A percentile compares a stretch with the other conserved stretches of the same genome.
Evolutionary conservation across 495 filamentous ascomycete genomes (phyloP).

Genomic region (Penicillium argentinense): DNA sequence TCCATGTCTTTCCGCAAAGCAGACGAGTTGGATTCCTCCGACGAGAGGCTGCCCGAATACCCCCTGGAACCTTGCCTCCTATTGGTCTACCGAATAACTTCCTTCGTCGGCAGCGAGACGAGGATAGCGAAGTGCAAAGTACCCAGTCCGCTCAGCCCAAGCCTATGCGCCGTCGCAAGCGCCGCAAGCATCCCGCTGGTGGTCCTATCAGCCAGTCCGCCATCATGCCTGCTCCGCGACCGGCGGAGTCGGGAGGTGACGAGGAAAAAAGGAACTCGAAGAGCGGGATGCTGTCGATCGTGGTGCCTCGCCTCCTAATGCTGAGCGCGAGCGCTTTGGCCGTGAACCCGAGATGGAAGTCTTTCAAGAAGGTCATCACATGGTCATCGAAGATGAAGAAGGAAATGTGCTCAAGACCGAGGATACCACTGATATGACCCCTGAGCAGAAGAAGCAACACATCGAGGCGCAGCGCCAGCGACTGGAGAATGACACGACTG

Average conservation of each 20-base stretch:
- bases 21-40: slow-evolving; percentile 53
- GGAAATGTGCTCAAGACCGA: slow-evolving; percentile 75
- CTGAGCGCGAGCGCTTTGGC: slow-evolving; percentile 35
- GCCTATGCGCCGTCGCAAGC: slow-evolving; percentile 52
- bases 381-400: slow-evolving; percentile 83
- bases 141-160: slow-evolving; percentile 63
- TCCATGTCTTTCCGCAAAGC: slow-evolving; percentile 79
- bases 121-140: slow-evolving; percentile 52
- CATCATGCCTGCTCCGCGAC: slow-evolving; percentile 62
- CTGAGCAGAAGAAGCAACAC: slow-evolving; percentile 48
- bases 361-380: slow-evolving; percentile 79
- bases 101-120: slow-evolving; percentile 72
- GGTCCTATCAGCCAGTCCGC: slow-evolving; percentile 91
- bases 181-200: slow-evolving; percentile 72
- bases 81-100: slow-evolving; percentile 76
- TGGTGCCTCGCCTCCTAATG: slow-evolving; percentile 29
- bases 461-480: slow-evolving; percentile 59
- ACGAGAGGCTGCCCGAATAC: slow-evolving; percentile 65
- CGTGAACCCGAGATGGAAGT: slow-evolving; percentile 55
- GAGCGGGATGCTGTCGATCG: slow-evolving; percentile 37
- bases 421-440: slow-evolving; percentile 41
- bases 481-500: slow-evolving; percentile 56
- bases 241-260: slow-evolving; percentile 16
- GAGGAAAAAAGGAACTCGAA: slow-evolving; percentile 33
- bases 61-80: slow-evolving; percentile 77